Conservation (phyloP, 176 grass and related monocot genomes). For the Rhipidocladum racemiflorum region DNA sequence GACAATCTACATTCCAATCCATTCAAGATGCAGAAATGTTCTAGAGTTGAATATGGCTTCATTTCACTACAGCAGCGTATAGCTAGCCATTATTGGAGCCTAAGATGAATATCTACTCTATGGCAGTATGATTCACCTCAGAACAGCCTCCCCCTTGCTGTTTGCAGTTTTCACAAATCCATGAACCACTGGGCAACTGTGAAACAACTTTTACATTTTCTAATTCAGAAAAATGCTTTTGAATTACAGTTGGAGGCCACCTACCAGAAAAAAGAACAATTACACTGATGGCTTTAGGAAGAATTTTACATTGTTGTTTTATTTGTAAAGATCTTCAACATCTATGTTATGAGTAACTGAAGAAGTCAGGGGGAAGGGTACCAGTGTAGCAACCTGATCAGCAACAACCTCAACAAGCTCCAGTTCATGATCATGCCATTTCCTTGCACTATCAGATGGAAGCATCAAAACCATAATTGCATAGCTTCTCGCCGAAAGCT, state of each 20-base stretch:
- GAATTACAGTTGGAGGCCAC: no score
- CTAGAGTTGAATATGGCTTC: not conserved
- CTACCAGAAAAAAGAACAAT: not conserved
- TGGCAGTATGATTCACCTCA: not conserved
- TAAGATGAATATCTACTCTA: not conserved
- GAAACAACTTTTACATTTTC: not conserved
- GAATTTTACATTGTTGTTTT: not conserved
- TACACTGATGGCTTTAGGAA: not conserved
- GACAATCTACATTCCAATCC: not conserved
- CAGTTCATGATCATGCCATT: constrained; percentile 53
- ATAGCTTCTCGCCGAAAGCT: constrained; percentile 48
- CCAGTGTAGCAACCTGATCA: constrained; percentile 46
- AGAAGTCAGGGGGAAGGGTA: not conserved
- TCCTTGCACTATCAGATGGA: constrained; percentile 52
- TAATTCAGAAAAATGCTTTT: not conserved
- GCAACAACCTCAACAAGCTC: constrained; percentile 60
- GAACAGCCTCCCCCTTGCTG: not conserved
- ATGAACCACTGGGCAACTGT: not conserved
- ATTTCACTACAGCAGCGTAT: not conserved
- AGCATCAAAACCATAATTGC: constrained; percentile 73
- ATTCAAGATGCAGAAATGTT: not conserved
- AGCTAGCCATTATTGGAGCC: not conserved
- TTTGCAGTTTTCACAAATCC: not conserved
- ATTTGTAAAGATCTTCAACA: not conserved
- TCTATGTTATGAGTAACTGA: not conserved